Base-by-base conservation (phyloP, 2,329 filamentous ascomycete species). In the Apiospora malaysiana region DNA sequence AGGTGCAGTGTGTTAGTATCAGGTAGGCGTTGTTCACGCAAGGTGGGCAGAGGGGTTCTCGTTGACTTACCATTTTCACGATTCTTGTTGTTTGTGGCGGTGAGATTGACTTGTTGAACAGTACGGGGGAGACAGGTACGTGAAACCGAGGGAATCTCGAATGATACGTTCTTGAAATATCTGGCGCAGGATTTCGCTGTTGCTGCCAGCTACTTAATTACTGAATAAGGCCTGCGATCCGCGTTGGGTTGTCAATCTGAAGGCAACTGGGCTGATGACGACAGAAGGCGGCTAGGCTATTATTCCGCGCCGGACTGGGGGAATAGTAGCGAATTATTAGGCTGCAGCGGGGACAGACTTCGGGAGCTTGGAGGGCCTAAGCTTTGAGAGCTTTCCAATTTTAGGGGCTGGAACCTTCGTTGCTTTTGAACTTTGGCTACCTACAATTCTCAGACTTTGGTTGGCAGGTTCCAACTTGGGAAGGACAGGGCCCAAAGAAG, bases 231-330 rank as follows among this genome's bases (percentile, higher is more conserved):
- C 56, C 18, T 32, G 40, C 56, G 56, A 45, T 46, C 65, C 46
- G 10, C 65, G n/a, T 43, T 45, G 27, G 40, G 40, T 46, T 43
- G 23, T 14, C 65, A 67, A 46, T 67, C 65, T 4, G 65, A 67
- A 67, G 65, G 65, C 65, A 67, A 16, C 42, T 46, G 65, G 12
- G 65, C 65, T 67, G 65, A 67, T 67, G 65, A 67, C 65, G 65
- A 67, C 56, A 67, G 65, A 46, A 46, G 40, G 43, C 40, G 65
- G 65, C 40, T 45, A 67, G 65, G 40, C 40, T 45, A 67, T 67
- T 67, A 42, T 67, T 67, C 65, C 65, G 65, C 14, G 40, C 65
- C 65, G 65, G 65, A 67, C 12, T 46, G 40, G 40, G 21, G 45
- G 45, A 5, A 42, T 14, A 45, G 16, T 45, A 47, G 45, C 21